Percentiles rank a stretch among this genome's conserved stretches.
Conservation (phyloP, 345 rosid species). For the Melaleuca alternifolia region DNA sequence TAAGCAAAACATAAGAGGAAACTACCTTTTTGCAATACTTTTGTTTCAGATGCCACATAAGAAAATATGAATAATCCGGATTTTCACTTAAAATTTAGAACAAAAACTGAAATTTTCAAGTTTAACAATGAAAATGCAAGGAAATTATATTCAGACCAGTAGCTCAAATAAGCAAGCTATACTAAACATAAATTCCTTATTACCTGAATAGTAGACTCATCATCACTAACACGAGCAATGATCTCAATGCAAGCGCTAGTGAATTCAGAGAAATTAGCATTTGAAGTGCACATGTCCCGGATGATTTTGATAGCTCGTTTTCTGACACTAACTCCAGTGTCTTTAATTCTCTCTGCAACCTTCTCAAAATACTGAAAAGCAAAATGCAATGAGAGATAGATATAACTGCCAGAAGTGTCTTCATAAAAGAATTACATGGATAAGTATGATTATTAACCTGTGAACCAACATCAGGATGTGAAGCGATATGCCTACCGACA, state of each 20-base stretch:
- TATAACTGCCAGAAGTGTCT: background rate
- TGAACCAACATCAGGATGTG: constrained; percentile 94
- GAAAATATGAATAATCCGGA: background rate
- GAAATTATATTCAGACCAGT: background rate
- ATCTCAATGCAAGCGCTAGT: constrained; percentile 88
- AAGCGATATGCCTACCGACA: constrained; percentile 96
- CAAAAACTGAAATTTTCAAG: background rate
- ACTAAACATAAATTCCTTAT: constrained; percentile 1
- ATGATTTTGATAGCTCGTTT: constrained; percentile 95
- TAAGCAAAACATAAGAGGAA: background rate
- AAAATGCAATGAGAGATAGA: background rate
- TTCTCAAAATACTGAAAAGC: constrained; percentile 85
- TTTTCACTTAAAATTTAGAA: background rate
- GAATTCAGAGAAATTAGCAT: constrained; percentile 75
- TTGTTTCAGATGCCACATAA: background rate
- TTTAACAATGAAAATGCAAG: background rate
- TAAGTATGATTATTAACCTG: constrained; percentile 35
- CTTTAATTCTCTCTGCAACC: constrained; percentile 96
- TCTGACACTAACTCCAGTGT: constrained; percentile 97
- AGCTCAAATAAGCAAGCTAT: background rate
- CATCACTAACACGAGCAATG: constrained; percentile 90
- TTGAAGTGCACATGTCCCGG: constrained; percentile 92
- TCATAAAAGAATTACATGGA: background rate
- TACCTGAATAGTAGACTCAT: constrained; percentile 97
- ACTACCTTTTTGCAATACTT: background rate